Evolutionary conservation across 106 monocot genomes (phyloP).

Genomic region (Ottelia alismoides): DNA sequence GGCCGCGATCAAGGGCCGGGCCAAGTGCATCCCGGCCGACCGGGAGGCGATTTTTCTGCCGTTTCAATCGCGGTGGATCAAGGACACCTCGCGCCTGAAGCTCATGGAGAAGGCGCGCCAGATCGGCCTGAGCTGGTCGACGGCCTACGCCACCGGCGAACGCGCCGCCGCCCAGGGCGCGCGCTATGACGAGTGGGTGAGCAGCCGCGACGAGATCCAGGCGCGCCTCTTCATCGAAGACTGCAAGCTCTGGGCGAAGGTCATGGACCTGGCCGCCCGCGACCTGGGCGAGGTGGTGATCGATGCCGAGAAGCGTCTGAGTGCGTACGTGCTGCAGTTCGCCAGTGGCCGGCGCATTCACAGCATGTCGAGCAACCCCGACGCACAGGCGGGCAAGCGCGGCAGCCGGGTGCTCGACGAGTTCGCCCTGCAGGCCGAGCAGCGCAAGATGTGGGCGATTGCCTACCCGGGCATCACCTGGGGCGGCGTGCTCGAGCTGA

Average conservation of each 20-base stretch:
- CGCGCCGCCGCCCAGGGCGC: too few relatives aligned
- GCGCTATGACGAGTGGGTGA: not conserved
- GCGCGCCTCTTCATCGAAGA: not conserved
- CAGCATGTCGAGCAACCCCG: not conserved
- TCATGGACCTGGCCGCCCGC: not conserved
- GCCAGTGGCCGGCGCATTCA: not conserved
- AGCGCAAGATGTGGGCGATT: not conserved
- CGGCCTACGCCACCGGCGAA: not conserved
- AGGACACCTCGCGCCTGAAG: not conserved
- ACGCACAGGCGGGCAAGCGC: not conserved
- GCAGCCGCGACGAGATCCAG: not conserved
- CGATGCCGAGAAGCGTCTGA: not conserved
- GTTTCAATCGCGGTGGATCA: not conserved
- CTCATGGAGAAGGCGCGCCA: not conserved
- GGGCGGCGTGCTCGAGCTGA: not conserved
- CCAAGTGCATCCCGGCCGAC: not conserved
- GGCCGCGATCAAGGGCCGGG: too few relatives aligned
- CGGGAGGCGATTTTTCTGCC: not conserved
- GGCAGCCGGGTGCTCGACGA: not conserved
- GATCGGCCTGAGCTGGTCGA: not conserved
- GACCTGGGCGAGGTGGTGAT: not conserved
- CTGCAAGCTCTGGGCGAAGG: not conserved
- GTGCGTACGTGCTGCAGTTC: not conserved
- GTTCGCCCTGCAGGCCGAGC: not conserved
- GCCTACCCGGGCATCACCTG: not conserved